Base-by-base conservation (phyloP, 352 stramenopile species). In the Plasmopara halstedii region DNA sequence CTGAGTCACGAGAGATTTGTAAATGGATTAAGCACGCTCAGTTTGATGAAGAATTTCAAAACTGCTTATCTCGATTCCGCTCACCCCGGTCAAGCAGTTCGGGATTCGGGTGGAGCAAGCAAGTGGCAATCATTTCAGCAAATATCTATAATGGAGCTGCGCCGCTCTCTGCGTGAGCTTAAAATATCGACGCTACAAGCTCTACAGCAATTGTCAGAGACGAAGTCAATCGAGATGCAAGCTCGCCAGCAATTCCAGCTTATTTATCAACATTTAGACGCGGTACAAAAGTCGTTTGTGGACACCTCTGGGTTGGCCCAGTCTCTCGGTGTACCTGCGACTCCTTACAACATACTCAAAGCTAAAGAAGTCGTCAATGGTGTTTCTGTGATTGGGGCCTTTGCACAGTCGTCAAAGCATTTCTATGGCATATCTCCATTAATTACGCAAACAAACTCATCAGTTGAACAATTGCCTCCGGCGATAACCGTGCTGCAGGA, bases 1-100 rank as follows among this genome's bases (percentile, higher is more conserved):
- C 52, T 79, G 0, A 87, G 72, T 37, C 83, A 94, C 45, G 76
- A 92, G 51, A 64, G 74, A 15, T 58, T 94, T 36, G 60, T 86
- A 6, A 46, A 67, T 10, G 60, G 64, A 22, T 41, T 94, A 23
- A 50, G 67, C n/a, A 65, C 50, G 14, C 46, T 93, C 2, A 57
- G 79, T 15, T 47, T 66, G 27, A 54, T 91, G 19, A 67, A 76
- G 46, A 17, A 56, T 22, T 73, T 77, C 45, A 67, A 69, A 43
- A 35, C 42, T 1, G 60, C 50, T 37, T 71, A 78, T 34, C 22
- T 70, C 5, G 46, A 15, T 21, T 34, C 26, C 34, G n/a, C 19
- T 13, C 34, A 25, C 29, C 32, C 25, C 14, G 26, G 39, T 44
- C 42, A 37, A 9, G 10, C 36, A 23, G 32, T 17, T 20, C 17